Percentiles rank a stretch among this genome's conserved stretches.
Evolutionary conservation across 345 rosid species (phyloP).

Genomic region (Iberis pinnata): DNA sequence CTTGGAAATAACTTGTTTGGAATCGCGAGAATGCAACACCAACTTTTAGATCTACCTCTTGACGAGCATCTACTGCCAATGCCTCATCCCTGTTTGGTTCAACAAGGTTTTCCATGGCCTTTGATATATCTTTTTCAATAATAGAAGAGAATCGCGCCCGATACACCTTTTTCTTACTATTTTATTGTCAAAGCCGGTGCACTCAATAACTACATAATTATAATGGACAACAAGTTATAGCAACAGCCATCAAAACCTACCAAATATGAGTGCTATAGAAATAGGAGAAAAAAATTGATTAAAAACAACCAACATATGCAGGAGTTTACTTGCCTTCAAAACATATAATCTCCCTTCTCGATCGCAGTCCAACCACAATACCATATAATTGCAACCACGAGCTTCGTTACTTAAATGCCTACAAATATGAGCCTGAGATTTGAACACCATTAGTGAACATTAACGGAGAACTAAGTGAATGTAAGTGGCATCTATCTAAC

Average conservation of each 20-base stretch:
- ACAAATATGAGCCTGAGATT: slow-evolving; percentile 58
- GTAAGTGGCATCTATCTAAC: not conserved
- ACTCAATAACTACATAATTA: slow-evolving; percentile 62
- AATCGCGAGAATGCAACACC: slow-evolving; percentile 96
- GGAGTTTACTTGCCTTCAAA: slow-evolving; percentile 62
- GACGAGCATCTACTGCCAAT: slow-evolving; percentile 96
- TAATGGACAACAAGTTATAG: slow-evolving; percentile 16
- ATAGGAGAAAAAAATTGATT: too few species aligned
- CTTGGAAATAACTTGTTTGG: slow-evolving; percentile 90
- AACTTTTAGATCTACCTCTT: slow-evolving; percentile 97
- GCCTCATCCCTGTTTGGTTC: slow-evolving; percentile 84
- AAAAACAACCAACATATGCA: slow-evolving; percentile 3
- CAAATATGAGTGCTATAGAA: too few species aligned
- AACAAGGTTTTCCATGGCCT: slow-evolving; percentile 79
- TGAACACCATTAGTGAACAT: slow-evolving; percentile 18
- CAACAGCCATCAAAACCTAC: slow-evolving; percentile 10
- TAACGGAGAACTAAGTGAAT: slow-evolving; percentile 1
- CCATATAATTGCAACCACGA: slow-evolving; percentile 72
- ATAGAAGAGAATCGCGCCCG: slow-evolving; percentile 94
- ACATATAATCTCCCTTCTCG: slow-evolving; percentile 99
- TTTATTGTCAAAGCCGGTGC: slow-evolving; percentile 58
- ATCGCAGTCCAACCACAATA: slow-evolving; percentile 94
- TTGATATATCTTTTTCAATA: slow-evolving; percentile 79
- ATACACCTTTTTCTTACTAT: slow-evolving; percentile 50
- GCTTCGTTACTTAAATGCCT: slow-evolving; percentile 92